A percentile compares a stretch with the other conserved stretches of the same genome.
Conservation (phyloP, 805 yeast species). For the Nakazawaea molendinolei region DNA sequence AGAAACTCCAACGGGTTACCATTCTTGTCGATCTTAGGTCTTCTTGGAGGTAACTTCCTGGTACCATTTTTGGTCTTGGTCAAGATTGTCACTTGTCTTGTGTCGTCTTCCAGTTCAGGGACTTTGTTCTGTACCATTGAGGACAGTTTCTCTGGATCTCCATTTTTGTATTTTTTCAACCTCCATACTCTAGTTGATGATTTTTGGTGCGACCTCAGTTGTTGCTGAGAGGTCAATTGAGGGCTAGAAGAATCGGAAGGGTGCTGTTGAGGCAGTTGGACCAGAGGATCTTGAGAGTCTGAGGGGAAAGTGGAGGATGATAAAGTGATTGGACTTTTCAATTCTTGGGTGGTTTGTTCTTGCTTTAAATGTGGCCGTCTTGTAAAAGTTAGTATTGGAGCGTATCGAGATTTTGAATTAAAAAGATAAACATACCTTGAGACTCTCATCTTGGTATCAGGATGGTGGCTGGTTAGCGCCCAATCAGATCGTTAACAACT, state of each 20-base stretch:
- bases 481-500: not conserved
- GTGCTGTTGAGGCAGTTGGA: not conserved
- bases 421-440: conserved; percentile 2
- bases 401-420: not conserved
- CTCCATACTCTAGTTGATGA: conserved; percentile 20
- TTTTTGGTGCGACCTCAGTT: conserved; percentile 7
- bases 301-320: not conserved
- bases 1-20: conserved; percentile 26
- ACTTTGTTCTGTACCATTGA: conserved; percentile 19
- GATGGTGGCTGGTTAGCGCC: not conserved
- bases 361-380: conserved; percentile 6
- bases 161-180: conserved; percentile 23
- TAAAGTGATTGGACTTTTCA: conserved; percentile 6
- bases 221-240: not conserved
- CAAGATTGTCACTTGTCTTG: conserved; percentile 18
- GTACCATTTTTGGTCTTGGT: conserved; percentile 4
- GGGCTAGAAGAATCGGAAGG: not conserved
- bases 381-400: not conserved
- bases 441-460: conserved; percentile 28
- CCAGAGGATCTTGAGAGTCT: too few relatives aligned
- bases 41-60: conserved; percentile 18
- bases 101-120: too few relatives aligned
- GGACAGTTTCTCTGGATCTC: conserved; percentile 27
- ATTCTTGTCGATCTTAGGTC: conserved; percentile 25
- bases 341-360: too few relatives aligned